phyloP scores from a whole-genome alignment of 129 eudicot species.

The Oenanthe sinensis region DNA sequence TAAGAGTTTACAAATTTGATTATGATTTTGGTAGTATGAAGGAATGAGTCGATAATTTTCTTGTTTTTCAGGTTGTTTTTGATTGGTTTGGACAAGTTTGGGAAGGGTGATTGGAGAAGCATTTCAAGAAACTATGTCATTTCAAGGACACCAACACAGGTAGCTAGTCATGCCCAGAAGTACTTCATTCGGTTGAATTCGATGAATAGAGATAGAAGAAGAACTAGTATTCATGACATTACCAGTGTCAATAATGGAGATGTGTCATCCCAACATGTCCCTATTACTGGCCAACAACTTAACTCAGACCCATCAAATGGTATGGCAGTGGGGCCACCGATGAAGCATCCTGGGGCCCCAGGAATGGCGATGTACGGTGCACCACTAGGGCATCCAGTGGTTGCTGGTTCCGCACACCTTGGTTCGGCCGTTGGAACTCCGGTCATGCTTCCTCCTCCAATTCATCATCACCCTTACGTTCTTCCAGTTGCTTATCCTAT shows the following conservation, averaged over 20 bases:
- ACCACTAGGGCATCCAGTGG: constrained; percentile 79
- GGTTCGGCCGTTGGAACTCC: constrained; percentile 95
- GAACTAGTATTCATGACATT: constrained; percentile 93
- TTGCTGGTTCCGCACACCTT: constrained; percentile 58
- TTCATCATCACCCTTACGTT: constrained; percentile 67
- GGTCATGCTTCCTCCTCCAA: constrained; percentile 73
- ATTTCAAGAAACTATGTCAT: constrained; percentile 90
- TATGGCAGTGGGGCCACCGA: constrained; percentile 32
- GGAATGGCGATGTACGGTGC: constrained; percentile 74
- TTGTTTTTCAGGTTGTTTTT: constrained; percentile 55
- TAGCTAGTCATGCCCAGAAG: constrained; percentile 95
- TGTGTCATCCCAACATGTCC: constrained; percentile 54
- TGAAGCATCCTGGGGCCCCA: constrained; percentile 51
- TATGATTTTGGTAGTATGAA: not conserved
- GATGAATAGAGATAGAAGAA: constrained; percentile 73
- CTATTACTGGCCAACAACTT: constrained; percentile 78
- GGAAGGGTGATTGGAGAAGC: constrained; percentile 98
- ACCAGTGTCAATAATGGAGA: constrained; percentile 72
- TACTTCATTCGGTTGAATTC: constrained; percentile 82
- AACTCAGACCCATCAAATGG: constrained; percentile 33
- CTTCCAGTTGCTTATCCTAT: constrained; percentile 78
- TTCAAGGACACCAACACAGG: constrained; percentile 93
- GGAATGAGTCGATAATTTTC: not conserved
- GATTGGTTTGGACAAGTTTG: constrained; percentile 84
- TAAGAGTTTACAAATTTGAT: not conserved